Base-by-base conservation (phyloP, 2,329 filamentous ascomycete genomes). In the Beauveria varroae region DNA sequence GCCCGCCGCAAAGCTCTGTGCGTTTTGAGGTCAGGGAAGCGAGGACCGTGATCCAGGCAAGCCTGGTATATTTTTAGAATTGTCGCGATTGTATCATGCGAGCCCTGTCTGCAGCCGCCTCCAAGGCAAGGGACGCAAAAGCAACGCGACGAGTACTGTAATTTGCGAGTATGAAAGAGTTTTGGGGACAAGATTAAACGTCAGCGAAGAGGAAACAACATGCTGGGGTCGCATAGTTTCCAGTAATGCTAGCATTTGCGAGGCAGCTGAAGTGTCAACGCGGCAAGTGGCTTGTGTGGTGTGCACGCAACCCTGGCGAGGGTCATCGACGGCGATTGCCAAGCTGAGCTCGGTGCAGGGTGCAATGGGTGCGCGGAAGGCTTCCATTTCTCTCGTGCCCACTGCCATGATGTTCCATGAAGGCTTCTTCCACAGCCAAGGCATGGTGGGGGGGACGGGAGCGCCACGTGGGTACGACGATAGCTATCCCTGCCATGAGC, bases 391-490 rank as follows among this genome's bases (percentile, higher is more conserved):
- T n/a, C 8, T 16, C 14, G 26, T 26, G 28, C 49, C 18, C 49
- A 20, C 49, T 34, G 28, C 43, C 43, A 8, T 49, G 43, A 57
- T 47, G 43, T 40, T 62, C 34, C 26, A 51, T 41, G 50, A 37
- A 40, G 28, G 34, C 24, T 37, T 52, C 37, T 50, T 28, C 30
- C 30, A 44, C 37, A 50, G 41, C 20, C 18, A n/a, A 34, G 46
- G 20, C 30, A 44, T 51, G 53, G 52, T 57, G 37, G 53, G 24
- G 28, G 52, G 53, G 43, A 14, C 60, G 53, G 60, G 53, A 56
- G 60, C 52, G 60, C 60, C 60, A 62, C 60, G 60, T 62, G 60
- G 60, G 41, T 53, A 61, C 51, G 20, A 60, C 57, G 57, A 61
- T 61, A 18, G 44, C 44, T 28, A 52, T 28, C 57, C 47, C 49